phyloP scores from a whole-genome alignment of 192 early-diverging fungal species.

The Backusella circina region DNA sequence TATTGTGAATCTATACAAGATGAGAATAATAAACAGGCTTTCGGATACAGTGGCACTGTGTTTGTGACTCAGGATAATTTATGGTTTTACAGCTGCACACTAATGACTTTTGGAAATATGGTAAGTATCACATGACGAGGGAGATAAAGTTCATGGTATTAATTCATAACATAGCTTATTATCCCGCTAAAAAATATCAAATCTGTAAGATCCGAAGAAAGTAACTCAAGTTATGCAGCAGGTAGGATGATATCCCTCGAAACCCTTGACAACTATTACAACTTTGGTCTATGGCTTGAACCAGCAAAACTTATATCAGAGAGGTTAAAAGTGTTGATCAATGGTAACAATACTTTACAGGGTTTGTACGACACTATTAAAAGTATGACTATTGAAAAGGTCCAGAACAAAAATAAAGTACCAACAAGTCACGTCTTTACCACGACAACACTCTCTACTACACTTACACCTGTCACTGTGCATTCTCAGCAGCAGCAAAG shows the following conservation, averaged over 20 bases:
- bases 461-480: slow-evolving; percentile 19
- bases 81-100: slow-evolving; percentile 61
- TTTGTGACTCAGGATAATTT: slow-evolving; percentile 58
- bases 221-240: slow-evolving; percentile 10
- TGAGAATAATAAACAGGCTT: neutral
- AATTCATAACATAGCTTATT: slow-evolving; percentile 30
- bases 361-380: slow-evolving; percentile 17
- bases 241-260: neutral
- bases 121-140: slow-evolving; percentile 23
- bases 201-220: slow-evolving; percentile 23
- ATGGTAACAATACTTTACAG: slow-evolving; percentile 17
- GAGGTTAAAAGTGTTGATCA: slow-evolving; percentile 12
- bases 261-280: neutral
- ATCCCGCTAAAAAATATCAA: slow-evolving; percentile 42
- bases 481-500: slow-evolving; percentile 11
- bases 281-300: slow-evolving; percentile 24
- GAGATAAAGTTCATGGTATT: neutral
- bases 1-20: slow-evolving; percentile 12
- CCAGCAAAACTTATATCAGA: slow-evolving; percentile 20
- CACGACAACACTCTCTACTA: slow-evolving; percentile 5
- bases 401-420: neutral
- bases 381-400: neutral
- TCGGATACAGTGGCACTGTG: slow-evolving; percentile 43
- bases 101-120: slow-evolving; percentile 57
- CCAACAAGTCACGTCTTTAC: slow-evolving; percentile 14